Evolutionary conservation across 306 rosid genomes (phyloP).

Genomic region (Chamaecrista fasciculata): DNA sequence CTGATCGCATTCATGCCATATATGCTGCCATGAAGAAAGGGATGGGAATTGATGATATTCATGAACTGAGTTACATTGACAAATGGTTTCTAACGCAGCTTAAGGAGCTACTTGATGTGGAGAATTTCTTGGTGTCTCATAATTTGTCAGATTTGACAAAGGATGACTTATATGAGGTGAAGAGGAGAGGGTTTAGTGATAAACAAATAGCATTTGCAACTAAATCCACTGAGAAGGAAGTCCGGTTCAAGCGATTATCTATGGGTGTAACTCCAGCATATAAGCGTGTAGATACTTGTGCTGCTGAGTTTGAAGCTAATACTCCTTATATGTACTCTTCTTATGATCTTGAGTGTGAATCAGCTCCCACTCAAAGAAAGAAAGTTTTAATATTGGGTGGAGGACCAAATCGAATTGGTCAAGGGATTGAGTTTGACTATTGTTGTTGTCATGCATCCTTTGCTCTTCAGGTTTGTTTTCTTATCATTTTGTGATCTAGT

Average conservation of each 20-base stretch:
- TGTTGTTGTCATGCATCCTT: constrained; percentile 97
- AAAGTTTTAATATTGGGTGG: constrained; percentile 96
- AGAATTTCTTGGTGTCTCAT: constrained; percentile 61
- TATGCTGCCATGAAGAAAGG: constrained; percentile 98
- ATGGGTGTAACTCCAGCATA: constrained; percentile 76
- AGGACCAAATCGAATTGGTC: constrained; percentile 98
- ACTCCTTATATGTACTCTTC: constrained; percentile 99
- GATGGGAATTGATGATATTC: constrained; percentile 79
- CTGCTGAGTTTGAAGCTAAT: constrained; percentile 99
- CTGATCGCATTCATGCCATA: constrained; percentile 84
- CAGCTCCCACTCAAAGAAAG: constrained; percentile 76
- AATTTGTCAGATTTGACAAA: constrained; percentile 60
- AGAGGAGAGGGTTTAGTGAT: constrained; percentile 95
- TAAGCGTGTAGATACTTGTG: constrained; percentile 97
- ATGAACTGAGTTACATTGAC: constrained; percentile 78
- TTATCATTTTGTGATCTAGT: constrained; percentile 12
- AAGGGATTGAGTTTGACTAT: constrained; percentile 98
- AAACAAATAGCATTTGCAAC: constrained; percentile 94
- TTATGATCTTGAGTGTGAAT: constrained; percentile 95
- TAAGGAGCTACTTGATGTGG: constrained; percentile 82
- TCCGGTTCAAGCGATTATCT: constrained; percentile 61
- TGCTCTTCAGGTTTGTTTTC: constrained; percentile 73
- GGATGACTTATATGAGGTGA: constrained; percentile 78
- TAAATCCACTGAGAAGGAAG: constrained; percentile 76
- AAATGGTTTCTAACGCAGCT: constrained; percentile 91